Conservation (phyloP, 192 early-diverging fungal species). For the Haplosporangium gracile region DNA sequence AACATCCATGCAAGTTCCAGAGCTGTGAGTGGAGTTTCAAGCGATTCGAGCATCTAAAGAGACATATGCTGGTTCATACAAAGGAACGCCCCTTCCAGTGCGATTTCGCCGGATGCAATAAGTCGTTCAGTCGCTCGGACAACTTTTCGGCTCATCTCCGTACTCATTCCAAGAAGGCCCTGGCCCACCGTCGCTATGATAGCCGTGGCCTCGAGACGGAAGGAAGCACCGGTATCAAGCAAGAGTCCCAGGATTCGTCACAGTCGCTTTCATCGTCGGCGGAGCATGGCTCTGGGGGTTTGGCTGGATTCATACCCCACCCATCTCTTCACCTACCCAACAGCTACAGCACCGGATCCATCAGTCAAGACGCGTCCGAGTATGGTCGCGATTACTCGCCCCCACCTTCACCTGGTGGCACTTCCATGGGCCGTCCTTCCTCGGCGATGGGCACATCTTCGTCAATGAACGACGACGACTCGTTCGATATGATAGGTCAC, state of each 20-base stretch:
- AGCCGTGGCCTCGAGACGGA: slow-evolving; percentile 18
- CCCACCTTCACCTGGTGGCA: slow-evolving; percentile 37
- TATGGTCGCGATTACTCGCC: slow-evolving; percentile 49
- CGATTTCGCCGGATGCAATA: slow-evolving; percentile 79
- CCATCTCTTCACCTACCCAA: slow-evolving; percentile 38
- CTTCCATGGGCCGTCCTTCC: slow-evolving; percentile 13
- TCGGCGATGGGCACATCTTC: slow-evolving; percentile 37
- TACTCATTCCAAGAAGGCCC: slow-evolving; percentile 78
- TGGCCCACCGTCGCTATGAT: slow-evolving; percentile 51
- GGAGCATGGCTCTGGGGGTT: slow-evolving; percentile 9
- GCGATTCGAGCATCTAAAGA: slow-evolving; percentile 84
- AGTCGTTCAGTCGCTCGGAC: slow-evolving; percentile 83
- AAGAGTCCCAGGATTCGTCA: slow-evolving; percentile 38
- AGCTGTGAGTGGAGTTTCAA: slow-evolving; percentile 79
- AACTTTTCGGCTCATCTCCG: slow-evolving; percentile 83
- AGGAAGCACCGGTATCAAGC: slow-evolving; percentile 20
- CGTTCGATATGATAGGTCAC: slow-evolving; percentile 50
- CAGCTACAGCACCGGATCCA: slow-evolving; percentile 29
- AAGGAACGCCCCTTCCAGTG: slow-evolving; percentile 81
- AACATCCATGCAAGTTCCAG: slow-evolving; percentile 62
- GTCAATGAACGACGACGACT: slow-evolving; percentile 50
- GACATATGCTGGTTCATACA: slow-evolving; percentile 84
- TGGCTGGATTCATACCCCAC: slow-evolving; percentile 44
- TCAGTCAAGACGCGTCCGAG: slow-evolving; percentile 41
- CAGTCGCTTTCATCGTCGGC: neutral